Conservation (phyloP, 441 rosid species). For the Eruca vesicaria region DNA sequence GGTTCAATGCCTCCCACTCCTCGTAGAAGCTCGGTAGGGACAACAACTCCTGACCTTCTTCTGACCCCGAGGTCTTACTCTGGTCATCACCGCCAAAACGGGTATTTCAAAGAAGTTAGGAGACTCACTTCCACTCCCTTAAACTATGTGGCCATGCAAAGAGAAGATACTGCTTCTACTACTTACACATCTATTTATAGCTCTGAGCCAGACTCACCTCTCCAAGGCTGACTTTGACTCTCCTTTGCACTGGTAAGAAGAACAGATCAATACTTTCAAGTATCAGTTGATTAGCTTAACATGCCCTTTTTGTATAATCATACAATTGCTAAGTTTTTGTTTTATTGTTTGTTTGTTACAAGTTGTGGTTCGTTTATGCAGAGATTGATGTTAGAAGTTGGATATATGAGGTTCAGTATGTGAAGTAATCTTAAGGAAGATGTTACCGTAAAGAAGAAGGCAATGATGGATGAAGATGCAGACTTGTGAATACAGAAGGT, state of each 20-base stretch:
- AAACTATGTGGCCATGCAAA: slow-evolving; percentile 79
- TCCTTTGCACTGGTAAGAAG: slow-evolving; percentile 27
- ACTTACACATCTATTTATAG: slow-evolving; percentile 79
- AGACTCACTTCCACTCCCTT: slow-evolving; percentile 80
- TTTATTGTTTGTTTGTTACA: not conserved
- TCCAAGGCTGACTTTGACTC: slow-evolving; percentile 40
- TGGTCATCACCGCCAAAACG: slow-evolving; percentile 69
- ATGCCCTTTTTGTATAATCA: not conserved
- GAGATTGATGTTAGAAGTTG: slow-evolving; percentile 15
- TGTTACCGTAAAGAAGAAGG: slow-evolving; percentile 23
- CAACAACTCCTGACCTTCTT: slow-evolving; percentile 34
- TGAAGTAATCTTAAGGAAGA: slow-evolving; percentile 20
- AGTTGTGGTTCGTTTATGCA: too few relatives aligned
- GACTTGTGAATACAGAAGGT: slow-evolving; percentile 37
- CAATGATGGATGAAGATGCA: slow-evolving; percentile 18
- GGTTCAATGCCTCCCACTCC: slow-evolving; percentile 90
- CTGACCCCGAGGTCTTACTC: slow-evolving; percentile 44
- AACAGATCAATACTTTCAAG: not conserved
- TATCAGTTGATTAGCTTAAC: not conserved
- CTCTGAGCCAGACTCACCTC: slow-evolving; percentile 91
- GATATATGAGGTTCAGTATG: slow-evolving; percentile 15
- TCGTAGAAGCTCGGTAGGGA: slow-evolving; percentile 71
- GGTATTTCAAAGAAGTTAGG: slow-evolving; percentile 87
- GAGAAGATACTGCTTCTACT: slow-evolving; percentile 83
- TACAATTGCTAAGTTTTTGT: too few relatives aligned